Conservation (phyloP, 768 basidiomycete species). For the Phlegmacium glaucopus region DNA sequence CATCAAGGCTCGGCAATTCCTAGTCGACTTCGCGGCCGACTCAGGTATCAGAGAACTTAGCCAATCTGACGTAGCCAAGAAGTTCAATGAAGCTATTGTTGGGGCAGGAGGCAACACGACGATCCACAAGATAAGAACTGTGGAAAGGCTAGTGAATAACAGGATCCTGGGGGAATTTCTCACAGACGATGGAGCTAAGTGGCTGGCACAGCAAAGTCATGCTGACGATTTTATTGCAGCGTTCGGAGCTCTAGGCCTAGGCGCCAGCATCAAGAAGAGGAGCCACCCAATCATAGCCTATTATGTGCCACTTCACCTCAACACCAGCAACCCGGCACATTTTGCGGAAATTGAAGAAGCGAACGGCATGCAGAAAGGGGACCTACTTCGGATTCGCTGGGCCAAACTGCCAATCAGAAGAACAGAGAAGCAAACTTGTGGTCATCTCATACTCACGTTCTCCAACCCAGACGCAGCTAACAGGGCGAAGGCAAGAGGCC, state of each 20-base stretch:
- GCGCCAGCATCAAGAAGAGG: not conserved
- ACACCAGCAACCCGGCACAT: not conserved
- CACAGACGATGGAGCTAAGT: conserved; percentile 1
- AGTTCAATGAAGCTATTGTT: too few species aligned
- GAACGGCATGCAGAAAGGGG: conserved; percentile 3
- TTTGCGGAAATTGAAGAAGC: conserved; percentile 5
- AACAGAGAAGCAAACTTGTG: not conserved
- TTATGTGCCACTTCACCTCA: conserved; percentile 4
- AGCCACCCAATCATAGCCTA: conserved; percentile 5
- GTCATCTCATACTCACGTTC: conserved; percentile 11
- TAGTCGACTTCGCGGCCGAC: not conserved
- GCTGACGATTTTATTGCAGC: not conserved
- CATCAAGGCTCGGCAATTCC: too few species aligned
- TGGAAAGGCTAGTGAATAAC: not conserved
- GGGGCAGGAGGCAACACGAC: too few species aligned
- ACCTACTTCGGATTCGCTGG: conserved; percentile 6
- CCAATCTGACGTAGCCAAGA: too few species aligned
- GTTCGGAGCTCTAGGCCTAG: not conserved
- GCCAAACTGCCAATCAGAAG: conserved; percentile 7
- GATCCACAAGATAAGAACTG: too few species aligned
- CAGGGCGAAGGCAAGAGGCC: too few species aligned
- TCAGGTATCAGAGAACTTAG: not conserved
- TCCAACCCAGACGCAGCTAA: conserved; percentile 1
- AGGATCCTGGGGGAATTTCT: conserved; percentile 3
- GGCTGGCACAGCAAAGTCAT: conserved; percentile 2